Conservation (phyloP, 1,284 basidiomycete genomes). For the Ganoderma lingzhi region DNA sequence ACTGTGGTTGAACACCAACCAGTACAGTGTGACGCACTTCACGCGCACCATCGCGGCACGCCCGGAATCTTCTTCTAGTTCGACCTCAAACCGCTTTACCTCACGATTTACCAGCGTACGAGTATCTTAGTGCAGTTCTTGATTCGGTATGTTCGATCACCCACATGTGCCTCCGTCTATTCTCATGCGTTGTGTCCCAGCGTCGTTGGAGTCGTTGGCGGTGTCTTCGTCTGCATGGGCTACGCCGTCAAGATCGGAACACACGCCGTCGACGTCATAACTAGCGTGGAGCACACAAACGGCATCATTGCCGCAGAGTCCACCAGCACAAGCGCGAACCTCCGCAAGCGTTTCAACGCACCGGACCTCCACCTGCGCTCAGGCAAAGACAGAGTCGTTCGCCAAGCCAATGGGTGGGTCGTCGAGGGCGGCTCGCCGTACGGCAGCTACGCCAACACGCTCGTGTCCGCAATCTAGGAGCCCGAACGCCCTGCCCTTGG, state of each 20-base stretch:
- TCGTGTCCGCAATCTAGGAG: constrained; percentile 39
- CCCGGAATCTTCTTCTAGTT: constrained; percentile 98
- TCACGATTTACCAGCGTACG: constrained; percentile 67
- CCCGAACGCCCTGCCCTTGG: constrained; percentile 40
- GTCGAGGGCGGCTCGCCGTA: constrained; percentile 48
- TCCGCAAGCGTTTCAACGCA: constrained; percentile 57
- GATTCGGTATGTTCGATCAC: constrained; percentile 59
- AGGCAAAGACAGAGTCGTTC: constrained; percentile 39
- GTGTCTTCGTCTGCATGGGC: constrained; percentile 35
- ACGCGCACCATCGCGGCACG: constrained; percentile 80
- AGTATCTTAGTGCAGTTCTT: no score
- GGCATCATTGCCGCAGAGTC: constrained; percentile 73
- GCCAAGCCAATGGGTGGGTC: constrained; percentile 48
- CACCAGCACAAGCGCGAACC: constrained; percentile 53
- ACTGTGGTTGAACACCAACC: constrained; percentile 78
- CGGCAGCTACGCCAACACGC: constrained; percentile 49
- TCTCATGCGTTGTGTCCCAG: constrained; percentile 41
- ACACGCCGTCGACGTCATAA: constrained; percentile 56
- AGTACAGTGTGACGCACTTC: constrained; percentile 97
- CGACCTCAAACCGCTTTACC: constrained; percentile 90
- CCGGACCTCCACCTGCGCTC: constrained; percentile 54
- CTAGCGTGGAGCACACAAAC: constrained; percentile 62
- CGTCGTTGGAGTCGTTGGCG: constrained; percentile 82
- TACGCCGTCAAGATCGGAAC: no score
- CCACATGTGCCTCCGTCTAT: neutral